Base-by-base conservation (phyloP, 164 flowering plant species). In the Liquidambar formosana region DNA sequence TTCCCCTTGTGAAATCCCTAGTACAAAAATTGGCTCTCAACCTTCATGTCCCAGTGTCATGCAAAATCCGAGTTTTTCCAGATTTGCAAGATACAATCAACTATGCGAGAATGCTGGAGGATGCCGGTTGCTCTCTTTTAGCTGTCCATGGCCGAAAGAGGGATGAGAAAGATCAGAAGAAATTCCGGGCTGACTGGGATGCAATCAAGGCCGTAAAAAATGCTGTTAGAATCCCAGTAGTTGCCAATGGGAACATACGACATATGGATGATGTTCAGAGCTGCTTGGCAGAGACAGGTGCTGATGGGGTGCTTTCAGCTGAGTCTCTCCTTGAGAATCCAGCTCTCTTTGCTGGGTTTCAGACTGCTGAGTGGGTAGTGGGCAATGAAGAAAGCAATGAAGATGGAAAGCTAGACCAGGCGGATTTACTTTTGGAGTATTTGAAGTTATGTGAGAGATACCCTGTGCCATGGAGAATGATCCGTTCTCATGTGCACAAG, bases 391-490 rank as follows among this genome's bases (percentile, higher is more conserved):
- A 67, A 51, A 66, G 60, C 61, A 43, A 18, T 38, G 67, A 26
- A 57, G 89, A 78, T 33, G 86, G 85, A 15, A 74, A 75, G 19
- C 56, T 93, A 41, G 93, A 96, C 73, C 97, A 90, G 75, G 86
- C 87, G 47, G 88, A 88, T 44, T 74, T 96, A 44, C 19, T 88
- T 16, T 81, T 83, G 14, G 98, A 93, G 64, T 96, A 93, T 80
- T 73, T 96, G 84, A 88, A 87, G 76, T 68, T 96, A 28, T 93
- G 99, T 72, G 96, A 93, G 80, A 81, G 66, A 64, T 83, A 93
- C 78, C 97, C 98, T 8, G 96, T 93, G 57, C 94, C 98, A 2
- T 93, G 98, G 99, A 87, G 99, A 69, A 96, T 96, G 89, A 84
- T 96, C 25, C 93, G 94, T 15, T 64, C 96, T 27, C 99, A 96